Conservation (phyloP, 2,329 filamentous ascomycete genomes). For the Fusarium cicatricum region DNA sequence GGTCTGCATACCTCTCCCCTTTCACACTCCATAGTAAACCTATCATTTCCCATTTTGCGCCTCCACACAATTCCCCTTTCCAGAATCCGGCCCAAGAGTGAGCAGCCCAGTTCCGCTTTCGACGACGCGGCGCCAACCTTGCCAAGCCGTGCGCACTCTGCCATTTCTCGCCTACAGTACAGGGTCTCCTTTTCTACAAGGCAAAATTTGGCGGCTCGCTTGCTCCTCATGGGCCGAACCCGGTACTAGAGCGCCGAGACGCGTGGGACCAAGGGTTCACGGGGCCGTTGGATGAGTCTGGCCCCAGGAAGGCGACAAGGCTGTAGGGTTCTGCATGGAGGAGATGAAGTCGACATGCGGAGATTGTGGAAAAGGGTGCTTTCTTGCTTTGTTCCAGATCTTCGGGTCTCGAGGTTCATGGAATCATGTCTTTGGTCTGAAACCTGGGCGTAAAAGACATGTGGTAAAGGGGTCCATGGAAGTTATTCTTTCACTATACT, state of each 20-base stretch:
- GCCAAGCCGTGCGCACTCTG: not conserved
- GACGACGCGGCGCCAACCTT: conserved; percentile 23
- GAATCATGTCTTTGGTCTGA: not conserved
- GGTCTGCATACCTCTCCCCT: not conserved
- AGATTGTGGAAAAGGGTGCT: not conserved
- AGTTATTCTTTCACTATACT: too few relatives aligned
- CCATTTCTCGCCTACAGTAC: not conserved
- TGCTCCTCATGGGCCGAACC: not conserved
- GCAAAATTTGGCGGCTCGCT: not conserved
- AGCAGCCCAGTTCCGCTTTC: conserved; percentile 13
- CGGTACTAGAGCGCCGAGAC: not conserved
- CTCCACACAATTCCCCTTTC: not conserved
- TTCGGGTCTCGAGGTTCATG: not conserved
- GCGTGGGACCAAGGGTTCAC: not conserved
- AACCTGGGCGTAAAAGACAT: not conserved
- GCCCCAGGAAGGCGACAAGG: not conserved
- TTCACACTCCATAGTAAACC: not conserved
- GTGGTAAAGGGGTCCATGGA: too few relatives aligned
- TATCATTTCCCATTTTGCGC: not conserved
- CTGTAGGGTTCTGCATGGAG: not conserved
- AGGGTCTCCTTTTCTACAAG: not conserved
- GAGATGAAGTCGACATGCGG: not conserved
- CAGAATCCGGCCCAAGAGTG: not conserved
- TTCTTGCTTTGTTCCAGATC: not conserved
- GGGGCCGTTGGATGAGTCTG: conserved; percentile 1